Conservation (phyloP, 192 early-diverging fungal species). For the Coemansia sp. region DNA sequence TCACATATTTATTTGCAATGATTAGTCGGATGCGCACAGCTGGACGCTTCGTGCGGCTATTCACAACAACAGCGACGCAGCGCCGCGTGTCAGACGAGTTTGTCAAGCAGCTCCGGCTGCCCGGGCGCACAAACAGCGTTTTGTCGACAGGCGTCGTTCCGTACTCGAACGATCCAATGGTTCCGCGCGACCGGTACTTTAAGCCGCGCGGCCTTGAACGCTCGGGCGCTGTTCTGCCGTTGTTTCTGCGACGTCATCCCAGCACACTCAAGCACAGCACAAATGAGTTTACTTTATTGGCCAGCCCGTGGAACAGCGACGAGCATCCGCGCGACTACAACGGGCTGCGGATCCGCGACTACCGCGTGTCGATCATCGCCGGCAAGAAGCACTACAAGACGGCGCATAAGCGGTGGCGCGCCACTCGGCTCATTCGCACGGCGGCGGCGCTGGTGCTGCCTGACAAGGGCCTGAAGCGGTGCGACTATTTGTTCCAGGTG, state of each 20-base stretch:
- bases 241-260: slow-evolving; percentile 9
- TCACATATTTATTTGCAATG: neutral
- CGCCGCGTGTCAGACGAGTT: slow-evolving; percentile 31
- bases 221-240: neutral
- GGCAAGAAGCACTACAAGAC: slow-evolving; percentile 41
- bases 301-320: slow-evolving; percentile 34
- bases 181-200: slow-evolving; percentile 35
- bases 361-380: slow-evolving; percentile 33
- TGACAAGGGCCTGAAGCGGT: slow-evolving; percentile 43
- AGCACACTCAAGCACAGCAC: slow-evolving; percentile 1
- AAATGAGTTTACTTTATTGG: slow-evolving; percentile 14
- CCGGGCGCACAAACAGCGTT: slow-evolving; percentile 35
- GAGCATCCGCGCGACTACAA: slow-evolving; percentile 52
- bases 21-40: neutral
- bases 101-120: slow-evolving; percentile 36
- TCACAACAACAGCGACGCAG: slow-evolving; percentile 5
- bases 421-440: slow-evolving; percentile 28
- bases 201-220: slow-evolving; percentile 39
- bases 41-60: neutral
- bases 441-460: slow-evolving; percentile 36
- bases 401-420: slow-evolving; percentile 39
- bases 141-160: slow-evolving; percentile 37
- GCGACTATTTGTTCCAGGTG: slow-evolving; percentile 40
- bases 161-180: slow-evolving; percentile 48
- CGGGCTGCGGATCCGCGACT: slow-evolving; percentile 42